Evolutionary conservation across 495 filamentous ascomycete species (phyloP), one percentile per base, ranked within the genome.

Genomic region (Penicillium odoratum): DNA sequence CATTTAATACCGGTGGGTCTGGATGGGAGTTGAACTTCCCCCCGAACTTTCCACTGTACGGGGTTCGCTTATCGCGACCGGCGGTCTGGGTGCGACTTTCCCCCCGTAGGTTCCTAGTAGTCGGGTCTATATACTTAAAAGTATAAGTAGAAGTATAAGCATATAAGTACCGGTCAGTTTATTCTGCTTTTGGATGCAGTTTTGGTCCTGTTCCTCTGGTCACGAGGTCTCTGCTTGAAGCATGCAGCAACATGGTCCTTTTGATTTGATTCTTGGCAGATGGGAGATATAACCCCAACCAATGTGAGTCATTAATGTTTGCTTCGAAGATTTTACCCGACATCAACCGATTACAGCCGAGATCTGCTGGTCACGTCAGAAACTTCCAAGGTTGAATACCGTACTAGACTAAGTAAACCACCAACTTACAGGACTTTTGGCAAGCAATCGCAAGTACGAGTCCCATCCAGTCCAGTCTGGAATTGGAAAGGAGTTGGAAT

Each of bases 31-130:
- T 7, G 38, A 31, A 50, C 52, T 50, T 59, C 58, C 54, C 57
- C 66, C 60, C 60, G 57, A 62, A 64, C 58, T 58, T 60, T 66
- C 66, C 63, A 61, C 25, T 9, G 36, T 60, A 63, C 44, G 58
- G 66, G 63, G 60, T 62, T 64, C 49, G 59, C 57, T 63, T 57
- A 63, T 62, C 58, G 34, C 18, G 60, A 62, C 51, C 52, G 48
- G 61, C 61, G 61, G 57, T 63, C 49, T 60, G 48, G 21, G 21
- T 26, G 48, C 33, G 11, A 52, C 31, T 45, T 47, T 47, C 16
- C 42, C 42, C 38, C 36, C 51, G 36, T n/a, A 42, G 36, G 13
- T 34, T 55, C 48, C 48, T 51, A 25, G 48, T 36, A 3, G 16
- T 55, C 42, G 52, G 42, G 38, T 34, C 42, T 30, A 21, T 21